phyloP scores from a whole-genome alignment of 768 basidiomycete genomes.

The Termitomyces sp. region DNA sequence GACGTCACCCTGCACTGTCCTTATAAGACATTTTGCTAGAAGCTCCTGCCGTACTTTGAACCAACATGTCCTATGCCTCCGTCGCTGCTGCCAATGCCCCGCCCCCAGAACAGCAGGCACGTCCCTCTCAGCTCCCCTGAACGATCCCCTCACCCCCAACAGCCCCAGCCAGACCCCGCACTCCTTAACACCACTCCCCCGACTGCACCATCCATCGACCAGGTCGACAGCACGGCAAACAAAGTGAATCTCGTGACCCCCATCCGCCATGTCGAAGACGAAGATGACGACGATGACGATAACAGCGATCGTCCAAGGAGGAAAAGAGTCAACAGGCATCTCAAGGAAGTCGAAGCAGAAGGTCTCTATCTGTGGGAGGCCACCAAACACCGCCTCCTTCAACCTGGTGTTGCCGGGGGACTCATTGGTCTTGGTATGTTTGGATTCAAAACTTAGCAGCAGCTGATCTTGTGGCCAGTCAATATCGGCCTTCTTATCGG shows the following conservation, averaged over 20 bases:
- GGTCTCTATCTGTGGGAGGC: conserved; percentile 47
- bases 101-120: conserved; percentile 40
- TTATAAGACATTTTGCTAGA: conserved; percentile 7
- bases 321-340: conserved; percentile 26
- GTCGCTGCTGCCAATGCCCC: conserved; percentile 58
- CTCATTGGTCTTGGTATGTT: conserved; percentile 61
- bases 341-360: conserved; percentile 45
- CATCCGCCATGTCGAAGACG: conserved; percentile 11
- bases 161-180: conserved; percentile 63
- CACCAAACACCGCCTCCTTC: conserved; percentile 49
- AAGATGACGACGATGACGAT: conserved; percentile 7
- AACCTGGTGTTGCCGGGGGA: conserved; percentile 69
- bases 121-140: conserved; percentile 9
- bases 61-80: conserved; percentile 68
- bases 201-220: conserved; percentile 25
- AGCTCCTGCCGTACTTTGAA: not conserved
- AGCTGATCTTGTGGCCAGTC: conserved; percentile 31
- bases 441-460: not conserved
- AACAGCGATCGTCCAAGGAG: conserved; percentile 4
- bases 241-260: conserved; percentile 51
- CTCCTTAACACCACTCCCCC: conserved; percentile 51
- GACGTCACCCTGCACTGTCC: conserved; percentile 4
- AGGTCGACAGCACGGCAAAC: conserved; percentile 38
- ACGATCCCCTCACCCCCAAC: conserved; percentile 6
- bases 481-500: conserved; percentile 67